These are phyloP conservation scores for Clavispora phyllophila DNA, from an alignment of 805 yeast genomes.

Conservation along the genomic window DNA sequence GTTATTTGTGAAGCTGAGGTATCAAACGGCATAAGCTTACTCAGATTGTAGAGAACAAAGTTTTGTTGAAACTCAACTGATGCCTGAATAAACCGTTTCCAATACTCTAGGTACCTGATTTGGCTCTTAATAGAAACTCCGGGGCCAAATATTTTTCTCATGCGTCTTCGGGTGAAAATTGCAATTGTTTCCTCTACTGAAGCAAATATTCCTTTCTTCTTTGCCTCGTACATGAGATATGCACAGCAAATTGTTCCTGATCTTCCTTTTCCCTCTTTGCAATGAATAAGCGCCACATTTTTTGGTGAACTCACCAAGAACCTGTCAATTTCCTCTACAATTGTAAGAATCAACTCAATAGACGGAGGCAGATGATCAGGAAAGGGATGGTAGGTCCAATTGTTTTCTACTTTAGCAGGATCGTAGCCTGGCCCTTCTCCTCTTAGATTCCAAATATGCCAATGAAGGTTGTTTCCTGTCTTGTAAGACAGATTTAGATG, in stretches of 20 bases:
- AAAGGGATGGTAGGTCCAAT: conserved; percentile 43
- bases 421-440: conserved; percentile 44
- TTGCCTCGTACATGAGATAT: conserved; percentile 49
- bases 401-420: conserved; percentile 1
- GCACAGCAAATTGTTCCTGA: conserved; percentile 76
- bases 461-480: conserved; percentile 42
- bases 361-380: conserved; percentile 79
- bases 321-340: conserved; percentile 41
- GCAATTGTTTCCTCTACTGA: conserved; percentile 44
- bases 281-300: conserved; percentile 69
- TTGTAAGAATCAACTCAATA: conserved; percentile 42
- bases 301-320: conserved; percentile 31
- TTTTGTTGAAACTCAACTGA: conserved; percentile 2
- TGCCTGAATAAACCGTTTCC: conserved; percentile 18
- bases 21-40: conserved; percentile 3
- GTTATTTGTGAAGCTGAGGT: conserved; percentile 6
- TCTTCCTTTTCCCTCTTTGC: conserved; percentile 90
- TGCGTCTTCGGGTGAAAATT: conserved; percentile 52
- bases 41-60: conserved; percentile 5
- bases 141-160: conserved; percentile 48
- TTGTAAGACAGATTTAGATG: conserved; percentile 41
- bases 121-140: conserved; percentile 78
- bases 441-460: conserved; percentile 75
- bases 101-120: conserved; percentile 59
- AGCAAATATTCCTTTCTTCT: conserved; percentile 5